These are phyloP conservation scores for Macrophomina tecta DNA, from an alignment of 2,329 filamentous ascomycete species.

Conservation along the genomic window DNA sequence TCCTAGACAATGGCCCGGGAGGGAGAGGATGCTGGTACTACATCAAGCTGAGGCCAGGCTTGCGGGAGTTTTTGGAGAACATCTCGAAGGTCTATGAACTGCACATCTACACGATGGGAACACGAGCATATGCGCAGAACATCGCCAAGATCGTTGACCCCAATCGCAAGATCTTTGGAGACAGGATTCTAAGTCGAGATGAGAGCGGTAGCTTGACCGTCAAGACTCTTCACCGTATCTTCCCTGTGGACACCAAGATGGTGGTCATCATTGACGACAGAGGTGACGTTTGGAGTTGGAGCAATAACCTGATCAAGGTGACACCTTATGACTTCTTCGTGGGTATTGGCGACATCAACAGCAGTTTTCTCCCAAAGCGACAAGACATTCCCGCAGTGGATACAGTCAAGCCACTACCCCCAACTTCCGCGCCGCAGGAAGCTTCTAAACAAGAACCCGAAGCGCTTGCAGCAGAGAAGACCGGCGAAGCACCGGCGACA, in stretches of 20 bases:
- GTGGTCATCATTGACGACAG: conserved; percentile 98
- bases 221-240: conserved; percentile 88
- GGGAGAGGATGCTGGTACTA: conserved; percentile 91
- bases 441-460: background rate
- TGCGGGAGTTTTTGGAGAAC: conserved; percentile 78
- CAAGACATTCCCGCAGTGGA: conserved; percentile 39
- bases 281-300: conserved; percentile 95
- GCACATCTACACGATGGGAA: conserved; percentile 99
- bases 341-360: conserved; percentile 98
- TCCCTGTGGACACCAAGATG: conserved; percentile 98
- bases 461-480: background rate
- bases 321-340: conserved; percentile 97
- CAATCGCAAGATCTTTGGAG: conserved; percentile 85
- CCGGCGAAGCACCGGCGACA: background rate
- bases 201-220: conserved; percentile 93
- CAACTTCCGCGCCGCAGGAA: background rate
- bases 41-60: conserved; percentile 92
- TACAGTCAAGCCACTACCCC: conserved; percentile 15
- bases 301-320: conserved; percentile 91
- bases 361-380: conserved; percentile 89
- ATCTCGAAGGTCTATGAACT: conserved; percentile 86
- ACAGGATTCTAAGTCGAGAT: conserved; percentile 93
- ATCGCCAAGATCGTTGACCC: conserved; percentile 95
- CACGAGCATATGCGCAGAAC: conserved; percentile 89
- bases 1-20: conserved; percentile 75